Conservation (phyloP, 768 basidiomycete species). For the Gyrodon lividus region DNA sequence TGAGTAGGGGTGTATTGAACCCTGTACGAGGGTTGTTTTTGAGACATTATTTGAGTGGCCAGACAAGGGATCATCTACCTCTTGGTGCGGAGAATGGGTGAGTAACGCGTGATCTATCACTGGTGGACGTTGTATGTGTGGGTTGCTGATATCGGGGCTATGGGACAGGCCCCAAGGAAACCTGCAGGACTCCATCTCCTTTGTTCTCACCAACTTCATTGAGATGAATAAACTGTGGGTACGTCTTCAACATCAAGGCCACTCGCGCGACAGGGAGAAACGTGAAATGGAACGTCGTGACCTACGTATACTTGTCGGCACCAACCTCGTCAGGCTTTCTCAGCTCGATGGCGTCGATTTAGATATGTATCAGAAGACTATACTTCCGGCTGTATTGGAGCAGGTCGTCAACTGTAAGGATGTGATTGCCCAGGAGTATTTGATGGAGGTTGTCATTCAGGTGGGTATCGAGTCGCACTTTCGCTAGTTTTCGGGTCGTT, state of each 20-base stretch:
- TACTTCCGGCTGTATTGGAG: slow-evolving; percentile 91
- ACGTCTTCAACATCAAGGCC: slow-evolving; percentile 95
- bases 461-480: slow-evolving; percentile 40
- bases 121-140: not conserved
- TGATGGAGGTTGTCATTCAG: slow-evolving; percentile 99
- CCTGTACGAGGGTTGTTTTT: slow-evolving; percentile 96
- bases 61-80: slow-evolving; percentile 95
- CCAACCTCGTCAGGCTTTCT: slow-evolving; percentile 92
- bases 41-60: slow-evolving; percentile 94
- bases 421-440: slow-evolving; percentile 96
- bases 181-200: slow-evolving; percentile 91
- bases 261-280: slow-evolving; percentile 95
- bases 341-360: slow-evolving; percentile 97
- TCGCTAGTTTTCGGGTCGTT: not conserved
- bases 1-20: slow-evolving; percentile 95
- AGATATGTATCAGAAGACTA: slow-evolving; percentile 81
- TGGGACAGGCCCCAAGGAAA: slow-evolving; percentile 73
- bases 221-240: slow-evolving; percentile 99
- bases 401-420: slow-evolving; percentile 99
- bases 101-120: slow-evolving; percentile 20
- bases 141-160: slow-evolving; percentile 1
- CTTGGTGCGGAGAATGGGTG: slow-evolving; percentile 83
- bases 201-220: slow-evolving; percentile 97
- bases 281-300: slow-evolving; percentile 96
- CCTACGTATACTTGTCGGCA: slow-evolving; percentile 93